A percentile compares a stretch with the other conserved stretches of the same genome.
Evolutionary conservation across 2,329 filamentous ascomycete genomes (phyloP).

Genomic region (Nemania sp.): DNA sequence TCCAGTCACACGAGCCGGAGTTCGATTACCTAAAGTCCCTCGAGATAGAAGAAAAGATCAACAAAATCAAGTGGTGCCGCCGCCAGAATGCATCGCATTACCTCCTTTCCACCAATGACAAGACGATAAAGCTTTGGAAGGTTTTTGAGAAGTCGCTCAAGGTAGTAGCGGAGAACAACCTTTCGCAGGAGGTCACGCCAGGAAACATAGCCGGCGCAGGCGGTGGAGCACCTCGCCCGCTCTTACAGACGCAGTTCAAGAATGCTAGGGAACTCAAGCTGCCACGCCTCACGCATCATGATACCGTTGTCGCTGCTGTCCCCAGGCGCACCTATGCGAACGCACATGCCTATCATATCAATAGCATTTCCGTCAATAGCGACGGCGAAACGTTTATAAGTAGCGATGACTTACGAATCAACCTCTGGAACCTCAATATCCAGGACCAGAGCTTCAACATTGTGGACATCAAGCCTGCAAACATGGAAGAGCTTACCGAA

Average conservation of each 20-base stretch:
- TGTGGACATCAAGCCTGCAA: constrained; percentile 98
- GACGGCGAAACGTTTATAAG: constrained; percentile 99
- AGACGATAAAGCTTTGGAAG: constrained; percentile 99
- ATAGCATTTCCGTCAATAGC: constrained; percentile 99
- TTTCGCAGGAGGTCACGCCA: constrained; percentile 91
- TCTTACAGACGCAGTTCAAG: constrained; percentile 75
- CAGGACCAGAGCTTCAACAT: constrained; percentile 99
- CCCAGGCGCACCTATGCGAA: constrained; percentile 97
- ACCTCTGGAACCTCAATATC: constrained; percentile 98
- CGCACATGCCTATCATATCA: constrained; percentile 98
- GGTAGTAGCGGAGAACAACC: constrained; percentile 97
- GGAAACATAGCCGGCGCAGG: constrained; percentile 67
- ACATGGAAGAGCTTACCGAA: constrained; percentile 99
- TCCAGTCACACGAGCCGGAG: constrained; percentile 98
- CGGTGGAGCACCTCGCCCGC: constrained; percentile 74
- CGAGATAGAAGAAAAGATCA: constrained; percentile 99
- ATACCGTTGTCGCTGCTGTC: constrained; percentile 95
- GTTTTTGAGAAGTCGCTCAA: constrained; percentile 99
- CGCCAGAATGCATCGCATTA: constrained; percentile 99
- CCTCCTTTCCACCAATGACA: constrained; percentile 97
- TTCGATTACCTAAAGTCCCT: constrained; percentile 99
- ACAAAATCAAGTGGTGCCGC: constrained; percentile 99
- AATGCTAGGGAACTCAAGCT: constrained; percentile 84
- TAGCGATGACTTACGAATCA: constrained; percentile 96
- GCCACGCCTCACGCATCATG: constrained; percentile 94